Conservation (phyloP, 768 basidiomycete genomes). For the Rickenella mellea region DNA sequence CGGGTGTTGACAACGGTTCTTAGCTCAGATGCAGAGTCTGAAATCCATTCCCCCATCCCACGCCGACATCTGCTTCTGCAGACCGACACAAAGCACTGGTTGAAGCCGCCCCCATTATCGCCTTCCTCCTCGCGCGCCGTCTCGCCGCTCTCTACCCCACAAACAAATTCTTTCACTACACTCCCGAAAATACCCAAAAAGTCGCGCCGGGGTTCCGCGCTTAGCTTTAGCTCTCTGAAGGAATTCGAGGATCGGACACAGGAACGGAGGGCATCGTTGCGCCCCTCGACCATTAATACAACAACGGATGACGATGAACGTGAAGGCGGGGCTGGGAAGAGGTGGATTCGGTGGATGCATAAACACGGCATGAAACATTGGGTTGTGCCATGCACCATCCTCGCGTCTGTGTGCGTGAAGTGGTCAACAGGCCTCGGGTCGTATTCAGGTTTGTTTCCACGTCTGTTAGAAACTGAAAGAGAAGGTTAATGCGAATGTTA, state of each 20-base stretch:
- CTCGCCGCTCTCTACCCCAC: slow-evolving; percentile 32
- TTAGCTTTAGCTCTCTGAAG: slow-evolving; percentile 35
- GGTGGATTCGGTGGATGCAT: slow-evolving; percentile 79
- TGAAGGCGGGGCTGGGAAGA: slow-evolving; percentile 37
- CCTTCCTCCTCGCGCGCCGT: slow-evolving; percentile 37
- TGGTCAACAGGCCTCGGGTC: slow-evolving; percentile 64
- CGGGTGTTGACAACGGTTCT: too few relatives aligned
- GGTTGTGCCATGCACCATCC: slow-evolving; percentile 49
- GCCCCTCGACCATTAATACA: not conserved
- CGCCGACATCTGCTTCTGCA: slow-evolving; percentile 52
- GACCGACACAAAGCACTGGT: slow-evolving; percentile 52
- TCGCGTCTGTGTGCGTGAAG: slow-evolving; percentile 48
- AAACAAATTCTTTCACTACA: slow-evolving; percentile 15
- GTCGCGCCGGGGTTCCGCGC: slow-evolving; percentile 5
- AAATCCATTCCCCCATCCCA: slow-evolving; percentile 60
- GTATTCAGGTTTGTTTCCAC: slow-evolving; percentile 64
- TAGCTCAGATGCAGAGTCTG: slow-evolving; percentile 24
- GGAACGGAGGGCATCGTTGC: not conserved
- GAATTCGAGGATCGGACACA: slow-evolving; percentile 24
- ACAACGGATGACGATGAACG: slow-evolving; percentile 7
- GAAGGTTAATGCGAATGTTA: not conserved
- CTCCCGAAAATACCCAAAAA: not conserved
- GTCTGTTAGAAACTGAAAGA: slow-evolving; percentile 1
- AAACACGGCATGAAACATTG: slow-evolving; percentile 48
- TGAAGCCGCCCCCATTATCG: slow-evolving; percentile 36